Conservation (phyloP, 768 basidiomycete species). For the Suillus occidentalis region DNA sequence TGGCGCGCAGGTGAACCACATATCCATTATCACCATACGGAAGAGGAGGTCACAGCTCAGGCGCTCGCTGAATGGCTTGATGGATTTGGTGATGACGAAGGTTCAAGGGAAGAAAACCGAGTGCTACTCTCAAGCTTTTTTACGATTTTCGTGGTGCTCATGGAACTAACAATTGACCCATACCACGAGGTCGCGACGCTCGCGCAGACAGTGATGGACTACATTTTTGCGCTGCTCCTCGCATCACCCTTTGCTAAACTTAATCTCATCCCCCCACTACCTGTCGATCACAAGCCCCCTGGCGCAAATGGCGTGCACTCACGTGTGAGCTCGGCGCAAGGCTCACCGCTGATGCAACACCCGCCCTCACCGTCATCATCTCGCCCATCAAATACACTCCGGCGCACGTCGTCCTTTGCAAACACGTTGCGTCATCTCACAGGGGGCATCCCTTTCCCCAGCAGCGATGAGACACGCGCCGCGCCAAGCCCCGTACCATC, state of each 20-base stretch:
- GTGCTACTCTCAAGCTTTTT: constrained; percentile 90
- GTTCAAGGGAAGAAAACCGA: constrained; percentile 71
- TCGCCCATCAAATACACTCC: constrained; percentile 65
- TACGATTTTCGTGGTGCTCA: constrained; percentile 83
- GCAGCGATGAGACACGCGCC: constrained; percentile 51
- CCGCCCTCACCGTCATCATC: constrained; percentile 46
- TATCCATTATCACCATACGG: constrained; percentile 34
- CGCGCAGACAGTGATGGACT: constrained; percentile 90
- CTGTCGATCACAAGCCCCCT: constrained; percentile 36
- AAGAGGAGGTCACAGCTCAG: constrained; percentile 72
- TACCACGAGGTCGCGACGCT: constrained; percentile 90
- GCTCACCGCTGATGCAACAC: constrained; percentile 44
- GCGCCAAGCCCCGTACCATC: constrained; percentile 35
- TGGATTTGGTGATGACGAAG: constrained; percentile 63
- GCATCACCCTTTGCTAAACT: constrained; percentile 86
- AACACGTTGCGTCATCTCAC: constrained; percentile 70
- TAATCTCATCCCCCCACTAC: constrained; percentile 48
- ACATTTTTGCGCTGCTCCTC: constrained; percentile 84
- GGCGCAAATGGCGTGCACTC: constrained; percentile 37
- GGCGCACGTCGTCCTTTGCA: constrained; percentile 80
- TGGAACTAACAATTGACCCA: constrained; percentile 91
- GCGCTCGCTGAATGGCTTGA: constrained; percentile 82
- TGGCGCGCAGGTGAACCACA: constrained; percentile 45
- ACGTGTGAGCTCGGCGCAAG: constrained; percentile 50
- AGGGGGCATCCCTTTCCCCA: constrained; percentile 70